Base-by-base conservation (phyloP, 1,284 basidiomycete genomes). In the Heterobasidion occidentale region DNA sequence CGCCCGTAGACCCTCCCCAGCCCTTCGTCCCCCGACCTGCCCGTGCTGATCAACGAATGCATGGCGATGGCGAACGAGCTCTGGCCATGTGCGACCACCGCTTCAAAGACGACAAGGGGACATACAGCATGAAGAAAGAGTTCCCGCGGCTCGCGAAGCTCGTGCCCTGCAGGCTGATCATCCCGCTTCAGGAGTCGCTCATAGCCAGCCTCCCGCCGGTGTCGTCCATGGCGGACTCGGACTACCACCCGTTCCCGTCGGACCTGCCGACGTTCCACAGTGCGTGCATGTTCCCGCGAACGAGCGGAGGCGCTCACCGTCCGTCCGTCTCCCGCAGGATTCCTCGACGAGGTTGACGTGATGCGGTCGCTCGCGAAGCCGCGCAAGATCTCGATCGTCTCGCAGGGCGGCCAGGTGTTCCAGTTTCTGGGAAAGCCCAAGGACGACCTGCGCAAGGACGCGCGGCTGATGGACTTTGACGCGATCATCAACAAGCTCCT, bases 401-500 rank as follows among this genome's bases (percentile, higher is more conserved):
- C 92, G 0, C 88, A 84, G 57, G 84, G 99, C 65, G 94, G 94
- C 3, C 82, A 85, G 58, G 75, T 76, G 2, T 98, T 98, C 71
- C 88, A 86, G 66, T 99, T 99, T 77, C 78, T 99, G 14, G 94
- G 93, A 62, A 99, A 99, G 71, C 96, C 97, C 2, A 95, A 95
- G 70, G 97, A 99, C 68, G 97, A 99, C 71, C 77, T 99, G 49
- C 83, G 97, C 49, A 99, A 99, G 72, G 97, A 99, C 67, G 95
- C 96, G 0, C 83, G 97, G 9, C 72, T 99, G 58, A 99, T 99
- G 96, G 97, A 99, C 69, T 93, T 99, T 70, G 95, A 98, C 65
- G 84, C 92, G 3, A 96, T 99, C 75, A 96, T 99, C 75, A 99
- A 99, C 75, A 98, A 98, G 69, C 74, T 99, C 14, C 78, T 99